These are phyloP conservation scores for Rhodotorula sp. DNA, from an alignment of 1,284 basidiomycete genomes.

Conservation along the genomic window DNA sequence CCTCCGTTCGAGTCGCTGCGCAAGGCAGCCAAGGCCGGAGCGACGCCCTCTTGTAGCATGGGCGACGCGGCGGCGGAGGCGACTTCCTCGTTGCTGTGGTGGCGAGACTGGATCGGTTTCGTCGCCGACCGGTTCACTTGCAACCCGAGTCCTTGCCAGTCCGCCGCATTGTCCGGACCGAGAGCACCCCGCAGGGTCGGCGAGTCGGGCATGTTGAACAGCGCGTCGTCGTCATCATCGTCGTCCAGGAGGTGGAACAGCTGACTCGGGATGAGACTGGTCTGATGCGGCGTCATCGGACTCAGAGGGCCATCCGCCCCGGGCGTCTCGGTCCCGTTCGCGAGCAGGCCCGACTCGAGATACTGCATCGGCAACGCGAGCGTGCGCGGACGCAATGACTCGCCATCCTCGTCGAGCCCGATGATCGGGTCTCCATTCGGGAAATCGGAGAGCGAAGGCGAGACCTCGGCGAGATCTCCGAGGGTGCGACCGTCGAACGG, in stretches of 20 bases:
- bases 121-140: constrained; percentile 6
- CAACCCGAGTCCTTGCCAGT: constrained; percentile 34
- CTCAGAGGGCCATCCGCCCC: constrained; percentile 37
- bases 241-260: constrained; percentile 47
- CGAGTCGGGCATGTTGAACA: constrained; percentile 38
- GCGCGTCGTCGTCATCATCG: constrained; percentile 44
- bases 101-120: neutral
- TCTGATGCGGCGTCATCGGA: constrained; percentile 46
- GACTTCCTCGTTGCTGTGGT: neutral
- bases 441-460: neutral
- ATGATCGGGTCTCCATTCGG: neutral
- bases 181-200: constrained; percentile 29
- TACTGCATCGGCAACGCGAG: constrained; percentile 40
- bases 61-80: constrained; percentile 8
- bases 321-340: constrained; percentile 20
- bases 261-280: constrained; percentile 44
- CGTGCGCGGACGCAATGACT: constrained; percentile 6
- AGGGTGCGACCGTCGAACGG: constrained; percentile 29
- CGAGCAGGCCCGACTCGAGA: constrained; percentile 40
- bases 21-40: neutral
- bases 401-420: neutral
- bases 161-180: constrained; percentile 10
- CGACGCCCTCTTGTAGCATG: constrained; percentile 1
- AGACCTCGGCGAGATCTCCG: neutral
- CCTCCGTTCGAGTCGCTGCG: neutral